Conservation (phyloP, 352 stramenopile genomes). For the Peronospora destructor region DNA sequence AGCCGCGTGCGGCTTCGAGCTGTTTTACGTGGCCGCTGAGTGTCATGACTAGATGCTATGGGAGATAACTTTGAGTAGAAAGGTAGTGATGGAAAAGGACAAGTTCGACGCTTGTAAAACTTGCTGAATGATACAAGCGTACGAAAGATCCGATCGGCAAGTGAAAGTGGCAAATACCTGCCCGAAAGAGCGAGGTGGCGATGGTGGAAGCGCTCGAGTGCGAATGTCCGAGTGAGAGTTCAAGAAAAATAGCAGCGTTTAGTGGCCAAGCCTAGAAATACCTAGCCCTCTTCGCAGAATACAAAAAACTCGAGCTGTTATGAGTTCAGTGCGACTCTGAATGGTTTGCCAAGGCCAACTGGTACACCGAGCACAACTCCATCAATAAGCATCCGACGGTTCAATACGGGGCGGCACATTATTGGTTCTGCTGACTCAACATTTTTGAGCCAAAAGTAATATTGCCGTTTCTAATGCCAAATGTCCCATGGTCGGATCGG, state of each 20-base stretch:
- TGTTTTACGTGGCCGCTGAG: conserved; percentile 42
- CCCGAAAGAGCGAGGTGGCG: conserved; percentile 18
- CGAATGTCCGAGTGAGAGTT: conserved; percentile 12
- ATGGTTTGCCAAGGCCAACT: not conserved
- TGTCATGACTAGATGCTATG: conserved; percentile 27
- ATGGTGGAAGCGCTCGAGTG: conserved; percentile 8
- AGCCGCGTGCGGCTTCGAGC: conserved; percentile 33
- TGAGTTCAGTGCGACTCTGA: conserved; percentile 6
- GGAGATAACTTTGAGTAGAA: conserved; percentile 15
- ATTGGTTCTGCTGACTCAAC: not conserved
- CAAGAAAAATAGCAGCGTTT: conserved; percentile 1
- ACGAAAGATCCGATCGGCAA: conserved; percentile 25
- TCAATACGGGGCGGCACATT: not conserved
- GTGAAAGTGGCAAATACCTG: conserved; percentile 18
- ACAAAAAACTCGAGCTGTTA: conserved; percentile 10
- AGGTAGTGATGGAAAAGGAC: conserved; percentile 10
- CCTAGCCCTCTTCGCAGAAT: not conserved
- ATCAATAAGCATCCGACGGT: not conserved
- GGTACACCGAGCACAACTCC: not conserved
- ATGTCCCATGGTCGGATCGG: not conserved
- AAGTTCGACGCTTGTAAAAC: conserved; percentile 19
- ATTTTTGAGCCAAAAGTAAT: not conserved
- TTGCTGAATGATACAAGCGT: conserved; percentile 13
- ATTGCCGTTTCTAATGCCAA: not conserved
- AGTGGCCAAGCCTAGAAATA: conserved; percentile 3